Base-by-base conservation (phyloP, 2,329 filamentous ascomycete species). In the Chaetomiaceae sp. region DNA sequence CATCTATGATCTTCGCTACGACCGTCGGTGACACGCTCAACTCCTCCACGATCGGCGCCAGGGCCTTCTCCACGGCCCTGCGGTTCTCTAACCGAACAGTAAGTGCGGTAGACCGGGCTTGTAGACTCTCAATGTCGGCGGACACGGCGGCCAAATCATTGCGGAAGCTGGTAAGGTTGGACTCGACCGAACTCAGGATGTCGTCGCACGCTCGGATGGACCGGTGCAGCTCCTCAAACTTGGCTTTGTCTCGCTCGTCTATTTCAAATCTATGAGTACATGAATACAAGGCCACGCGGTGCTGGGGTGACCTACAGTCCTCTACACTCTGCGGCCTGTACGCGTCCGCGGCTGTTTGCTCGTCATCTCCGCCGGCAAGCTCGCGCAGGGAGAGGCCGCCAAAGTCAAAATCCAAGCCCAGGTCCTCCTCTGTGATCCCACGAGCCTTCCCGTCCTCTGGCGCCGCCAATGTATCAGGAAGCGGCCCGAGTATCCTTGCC, bases 171-270 rank as follows among this genome's bases (percentile, higher is more conserved):
- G 86, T 86, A 43, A 98, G 74, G 63, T 96, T 97, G 26, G 80
- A 83, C 68, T 98, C 91, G 45, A 98, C 93, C 0, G 90, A 95
- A 65, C 83, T 86, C 37, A 97, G 76, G 41, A 97, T 88, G 62
- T 95, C 86, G 66, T 98, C 93, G 68, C 91, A 98, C 41, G 88
- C 86, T 62, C 75, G 68, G 59, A 98, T 97, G 4, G 90, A 94
- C 59, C 78, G 81, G 66, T 97, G 93, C 34, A 98, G 74, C 47
- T 94, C 88, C 65, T 96, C 84, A 58, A 95, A 95, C 60, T 84
- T 90, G 59, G 84, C 74, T 64, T 84, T 87, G 55, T 95, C 88
- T 54, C 77, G 78, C 64, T 93, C 85, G 63, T 89, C 88, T 83
- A 53, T 38, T 24, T 53, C 9, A 27, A 42, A 30, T 35, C 35